These are phyloP conservation scores for Linum usitatissimum DNA, from an alignment of 345 rosid genomes.

Conservation along the genomic window DNA sequence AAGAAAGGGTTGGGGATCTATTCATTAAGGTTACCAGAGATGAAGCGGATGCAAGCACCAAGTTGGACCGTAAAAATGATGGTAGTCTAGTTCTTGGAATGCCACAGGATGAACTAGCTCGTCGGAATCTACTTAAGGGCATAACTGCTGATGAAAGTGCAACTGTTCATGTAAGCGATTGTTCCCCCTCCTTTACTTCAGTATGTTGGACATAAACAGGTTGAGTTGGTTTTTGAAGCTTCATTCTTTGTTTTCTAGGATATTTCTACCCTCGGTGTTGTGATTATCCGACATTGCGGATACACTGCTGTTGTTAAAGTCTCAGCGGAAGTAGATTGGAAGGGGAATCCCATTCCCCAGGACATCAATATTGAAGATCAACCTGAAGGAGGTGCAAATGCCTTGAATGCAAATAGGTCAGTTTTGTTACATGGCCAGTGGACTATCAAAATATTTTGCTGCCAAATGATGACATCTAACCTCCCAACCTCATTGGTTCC, in stretches of 20 bases:
- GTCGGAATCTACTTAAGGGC: constrained; percentile 24
- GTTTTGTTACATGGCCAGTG: constrained; percentile 9
- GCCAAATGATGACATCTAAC: not conserved
- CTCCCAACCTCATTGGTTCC: not conserved
- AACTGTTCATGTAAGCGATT: constrained; percentile 23
- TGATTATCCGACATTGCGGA: constrained; percentile 25
- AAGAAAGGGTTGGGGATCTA: constrained; percentile 22
- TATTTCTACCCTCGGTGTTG: constrained; percentile 25
- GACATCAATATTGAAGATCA: constrained; percentile 23
- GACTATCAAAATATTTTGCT: constrained; percentile 8
- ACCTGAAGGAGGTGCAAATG: constrained; percentile 29
- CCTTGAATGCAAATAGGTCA: constrained; percentile 27
- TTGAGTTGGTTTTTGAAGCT: constrained; percentile 24
- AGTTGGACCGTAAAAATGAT: constrained; percentile 23
- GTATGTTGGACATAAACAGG: constrained; percentile 13
- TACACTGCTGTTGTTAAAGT: constrained; percentile 26
- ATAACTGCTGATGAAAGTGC: constrained; percentile 31
- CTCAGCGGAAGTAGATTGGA: constrained; percentile 20
- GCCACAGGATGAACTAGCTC: constrained; percentile 25
- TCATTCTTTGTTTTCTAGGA: constrained; percentile 24
- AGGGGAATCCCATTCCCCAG: constrained; percentile 18
- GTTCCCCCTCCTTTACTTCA: constrained; percentile 17
- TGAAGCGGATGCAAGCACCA: constrained; percentile 19
- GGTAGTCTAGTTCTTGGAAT: constrained; percentile 24
- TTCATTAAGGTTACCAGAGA: constrained; percentile 17